phyloP scores from a whole-genome alignment of 2,329 filamentous ascomycete genomes.

The Calycina herbarum region DNA sequence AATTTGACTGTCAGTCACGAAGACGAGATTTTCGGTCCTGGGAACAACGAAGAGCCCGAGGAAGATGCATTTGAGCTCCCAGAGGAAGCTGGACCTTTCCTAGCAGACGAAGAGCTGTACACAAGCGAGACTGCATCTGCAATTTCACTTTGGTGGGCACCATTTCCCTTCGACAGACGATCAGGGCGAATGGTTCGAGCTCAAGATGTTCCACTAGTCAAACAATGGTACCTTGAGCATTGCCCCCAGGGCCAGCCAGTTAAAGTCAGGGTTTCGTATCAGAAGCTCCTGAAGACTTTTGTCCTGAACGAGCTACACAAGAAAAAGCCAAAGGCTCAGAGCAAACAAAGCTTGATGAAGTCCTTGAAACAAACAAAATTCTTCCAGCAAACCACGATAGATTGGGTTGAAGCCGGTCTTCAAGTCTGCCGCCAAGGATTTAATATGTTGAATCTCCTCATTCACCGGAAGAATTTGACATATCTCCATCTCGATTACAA shows the following conservation, averaged over 20 bases:
- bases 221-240: slow-evolving; percentile 98
- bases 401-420: slow-evolving; percentile 98
- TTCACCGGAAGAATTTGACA: slow-evolving; percentile 97
- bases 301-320: slow-evolving; percentile 97
- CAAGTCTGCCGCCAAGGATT: slow-evolving; percentile 98
- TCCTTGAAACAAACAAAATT: slow-evolving; percentile 97
- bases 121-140: slow-evolving; percentile 87
- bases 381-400: slow-evolving; percentile 98
- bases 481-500: slow-evolving; percentile 99
- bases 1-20: slow-evolving; percentile 92
- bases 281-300: slow-evolving; percentile 94
- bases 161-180: slow-evolving; percentile 89
- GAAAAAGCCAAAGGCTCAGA: slow-evolving; percentile 91
- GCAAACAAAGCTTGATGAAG: slow-evolving; percentile 86
- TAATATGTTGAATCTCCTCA: slow-evolving; percentile 98
- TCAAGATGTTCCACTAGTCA: slow-evolving; percentile 93
- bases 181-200: slow-evolving; percentile 96
- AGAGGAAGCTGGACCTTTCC: slow-evolving; percentile 77
- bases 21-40: slow-evolving; percentile 85
- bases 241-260: slow-evolving; percentile 88
- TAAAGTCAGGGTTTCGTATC: slow-evolving; percentile 96
- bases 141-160: slow-evolving; percentile 97
- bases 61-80: slow-evolving; percentile 87
- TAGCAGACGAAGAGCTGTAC: slow-evolving; percentile 84
- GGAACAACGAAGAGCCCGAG: slow-evolving; percentile 66